These are phyloP conservation scores for Petunia secreta DNA, from an alignment of 257 asterid genomes.

Conservation along the genomic window DNA sequence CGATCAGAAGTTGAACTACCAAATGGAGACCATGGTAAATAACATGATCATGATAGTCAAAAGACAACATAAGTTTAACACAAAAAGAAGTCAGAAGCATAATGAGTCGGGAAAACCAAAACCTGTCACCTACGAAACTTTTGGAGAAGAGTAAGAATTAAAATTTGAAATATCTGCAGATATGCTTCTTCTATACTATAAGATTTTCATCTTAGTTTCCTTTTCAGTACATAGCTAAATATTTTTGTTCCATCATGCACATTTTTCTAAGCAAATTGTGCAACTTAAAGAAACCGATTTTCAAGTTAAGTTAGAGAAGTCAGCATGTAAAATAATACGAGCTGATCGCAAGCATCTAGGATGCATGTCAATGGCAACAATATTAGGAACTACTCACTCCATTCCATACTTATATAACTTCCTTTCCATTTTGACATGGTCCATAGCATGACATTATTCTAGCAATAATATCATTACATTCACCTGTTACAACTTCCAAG, in stretches of 20 bases:
- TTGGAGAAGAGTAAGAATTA: no score
- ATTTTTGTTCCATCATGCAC: background rate
- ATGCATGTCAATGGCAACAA: background rate
- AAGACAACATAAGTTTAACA: background rate
- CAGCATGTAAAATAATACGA: background rate
- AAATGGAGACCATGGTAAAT: background rate
- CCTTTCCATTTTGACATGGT: background rate
- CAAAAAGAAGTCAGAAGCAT: slow-evolving; percentile 1
- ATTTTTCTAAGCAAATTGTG: background rate
- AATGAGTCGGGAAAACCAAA: background rate
- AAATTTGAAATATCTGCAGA: background rate
- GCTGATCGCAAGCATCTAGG: background rate
- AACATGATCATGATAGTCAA: background rate
- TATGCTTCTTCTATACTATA: background rate
- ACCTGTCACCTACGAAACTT: background rate
- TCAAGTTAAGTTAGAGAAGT: background rate
- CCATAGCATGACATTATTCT: background rate
- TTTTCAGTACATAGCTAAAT: background rate
- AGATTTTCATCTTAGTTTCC: background rate
- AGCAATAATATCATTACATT: background rate
- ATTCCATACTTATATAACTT: background rate
- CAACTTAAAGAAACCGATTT: background rate
- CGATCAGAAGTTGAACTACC: background rate
- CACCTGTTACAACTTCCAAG: slow-evolving; percentile 1
- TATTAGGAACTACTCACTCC: background rate